Conservation (phyloP, 2,329 filamentous ascomycete genomes). For the Penicillium hesseltinei region DNA sequence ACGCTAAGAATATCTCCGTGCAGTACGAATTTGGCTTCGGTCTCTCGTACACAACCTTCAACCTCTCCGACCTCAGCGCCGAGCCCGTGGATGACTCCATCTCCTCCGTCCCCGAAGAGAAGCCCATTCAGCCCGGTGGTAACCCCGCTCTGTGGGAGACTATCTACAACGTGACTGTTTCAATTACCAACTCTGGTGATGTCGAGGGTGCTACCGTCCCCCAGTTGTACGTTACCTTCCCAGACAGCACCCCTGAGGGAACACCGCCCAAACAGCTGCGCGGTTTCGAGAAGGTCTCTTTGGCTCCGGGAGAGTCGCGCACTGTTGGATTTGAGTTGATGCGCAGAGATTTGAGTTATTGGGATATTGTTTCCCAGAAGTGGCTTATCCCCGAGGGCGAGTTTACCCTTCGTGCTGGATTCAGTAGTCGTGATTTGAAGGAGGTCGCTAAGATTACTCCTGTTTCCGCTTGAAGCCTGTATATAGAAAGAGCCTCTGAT, state of each 20-base stretch:
- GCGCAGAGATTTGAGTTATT: slow-evolving; percentile 63
- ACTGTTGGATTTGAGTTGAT: slow-evolving; percentile 55
- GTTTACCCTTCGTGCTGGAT: slow-evolving; percentile 16
- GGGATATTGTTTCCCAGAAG: slow-evolving; percentile 59
- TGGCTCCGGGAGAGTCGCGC: slow-evolving; percentile 33
- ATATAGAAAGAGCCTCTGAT: neutral
- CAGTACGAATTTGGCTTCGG: slow-evolving; percentile 51
- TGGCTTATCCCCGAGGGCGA: slow-evolving; percentile 48
- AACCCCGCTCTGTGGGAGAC: slow-evolving; percentile 25
- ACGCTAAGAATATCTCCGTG: slow-evolving; percentile 18
- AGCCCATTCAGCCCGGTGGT: slow-evolving; percentile 50
- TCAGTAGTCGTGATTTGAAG: slow-evolving; percentile 17
- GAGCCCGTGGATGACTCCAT: neutral
- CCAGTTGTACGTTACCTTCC: slow-evolving; percentile 49
- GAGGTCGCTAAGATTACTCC: neutral
- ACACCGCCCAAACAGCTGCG: slow-evolving; percentile 54
- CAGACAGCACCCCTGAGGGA: slow-evolving; percentile 15
- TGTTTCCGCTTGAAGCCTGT: neutral
- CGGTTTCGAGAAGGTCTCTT: slow-evolving; percentile 60
- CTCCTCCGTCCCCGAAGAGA: slow-evolving; percentile 9
- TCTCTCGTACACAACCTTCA: slow-evolving; percentile 67
- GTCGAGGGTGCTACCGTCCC: slow-evolving; percentile 69
- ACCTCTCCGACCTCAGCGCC: slow-evolving; percentile 63
- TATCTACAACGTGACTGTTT: slow-evolving; percentile 49
- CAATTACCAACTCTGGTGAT: slow-evolving; percentile 69